phyloP scores from a whole-genome alignment of 495 filamentous ascomycete genomes.

The Lasiosphaeriaceae sp. region DNA sequence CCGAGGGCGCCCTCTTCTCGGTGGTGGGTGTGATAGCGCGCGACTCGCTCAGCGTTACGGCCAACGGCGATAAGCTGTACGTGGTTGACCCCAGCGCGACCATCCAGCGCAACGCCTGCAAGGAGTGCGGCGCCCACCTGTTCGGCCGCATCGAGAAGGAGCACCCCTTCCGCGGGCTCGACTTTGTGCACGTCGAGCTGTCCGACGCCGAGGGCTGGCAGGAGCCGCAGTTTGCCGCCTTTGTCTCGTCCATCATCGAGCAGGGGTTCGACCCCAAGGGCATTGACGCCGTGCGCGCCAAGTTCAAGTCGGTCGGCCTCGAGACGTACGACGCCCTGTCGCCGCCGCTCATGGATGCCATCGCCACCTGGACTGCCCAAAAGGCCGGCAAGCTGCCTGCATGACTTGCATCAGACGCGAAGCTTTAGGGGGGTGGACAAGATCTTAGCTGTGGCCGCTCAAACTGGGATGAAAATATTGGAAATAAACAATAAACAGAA shows the following conservation, averaged over 20 bases:
- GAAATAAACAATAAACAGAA: no score
- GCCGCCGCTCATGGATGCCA: conserved; percentile 55
- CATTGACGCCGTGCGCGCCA: conserved; percentile 48
- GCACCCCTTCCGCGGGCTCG: conserved; percentile 59
- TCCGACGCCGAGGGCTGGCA: conserved; percentile 55
- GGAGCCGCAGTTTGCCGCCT: conserved; percentile 60
- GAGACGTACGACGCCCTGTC: conserved; percentile 55
- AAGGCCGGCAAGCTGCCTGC: conserved; percentile 31
- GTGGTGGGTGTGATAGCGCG: conserved; percentile 53
- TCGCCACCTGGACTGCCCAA: conserved; percentile 53
- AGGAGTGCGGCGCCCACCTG: conserved; percentile 51
- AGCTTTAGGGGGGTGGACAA: background rate
- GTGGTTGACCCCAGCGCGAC: conserved; percentile 48
- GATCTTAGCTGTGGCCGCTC: background rate
- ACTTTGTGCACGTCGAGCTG: conserved; percentile 59
- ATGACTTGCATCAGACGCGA: background rate
- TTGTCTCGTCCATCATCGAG: conserved; percentile 59
- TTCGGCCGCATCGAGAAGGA: conserved; percentile 58
- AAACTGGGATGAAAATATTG: no score
- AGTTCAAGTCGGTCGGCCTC: conserved; percentile 45
- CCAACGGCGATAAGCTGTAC: conserved; percentile 49
- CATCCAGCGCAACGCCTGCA: conserved; percentile 57
- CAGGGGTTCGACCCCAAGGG: conserved; percentile 51
- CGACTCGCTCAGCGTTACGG: conserved; percentile 43
- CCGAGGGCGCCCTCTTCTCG: conserved; percentile 53